phyloP scores from a whole-genome alignment of 2,329 filamentous ascomycete species.

The Botrytis tulipae region DNA sequence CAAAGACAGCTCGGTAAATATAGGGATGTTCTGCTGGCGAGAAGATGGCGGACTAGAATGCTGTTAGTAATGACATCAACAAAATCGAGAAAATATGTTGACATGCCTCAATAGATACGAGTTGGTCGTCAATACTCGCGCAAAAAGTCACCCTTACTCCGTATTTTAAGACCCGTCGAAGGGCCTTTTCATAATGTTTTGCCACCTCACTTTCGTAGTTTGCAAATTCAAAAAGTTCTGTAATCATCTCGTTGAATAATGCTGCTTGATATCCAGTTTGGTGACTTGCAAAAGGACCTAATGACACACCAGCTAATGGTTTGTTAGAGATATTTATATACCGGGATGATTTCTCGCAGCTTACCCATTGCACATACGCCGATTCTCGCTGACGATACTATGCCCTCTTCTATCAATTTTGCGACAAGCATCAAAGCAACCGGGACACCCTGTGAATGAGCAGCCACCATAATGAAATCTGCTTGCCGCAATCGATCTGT shows the following conservation, averaged over 20 bases:
- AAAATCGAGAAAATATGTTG: not conserved
- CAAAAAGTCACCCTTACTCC: constrained; percentile 84
- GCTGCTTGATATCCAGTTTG: constrained; percentile 21
- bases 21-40: constrained; percentile 84
- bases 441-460: constrained; percentile 93
- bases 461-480: constrained; percentile 88
- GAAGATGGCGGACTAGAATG: constrained; percentile 71
- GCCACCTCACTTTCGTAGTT: constrained; percentile 79
- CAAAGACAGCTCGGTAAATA: constrained; percentile 92
- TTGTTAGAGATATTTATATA: constrained; percentile 2
- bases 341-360: constrained; percentile 25
- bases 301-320: constrained; percentile 78
- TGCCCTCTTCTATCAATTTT: constrained; percentile 87
- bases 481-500: constrained; percentile 84
- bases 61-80: constrained; percentile 30
- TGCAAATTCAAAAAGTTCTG: constrained; percentile 92
- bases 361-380: constrained; percentile 77
- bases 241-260: constrained; percentile 86
- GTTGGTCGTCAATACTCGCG: constrained; percentile 94
- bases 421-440: constrained; percentile 90
- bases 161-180: constrained; percentile 72
- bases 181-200: constrained; percentile 72
- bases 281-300: constrained; percentile 73
- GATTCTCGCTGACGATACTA: constrained; percentile 72
- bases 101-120: constrained; percentile 81